Evolutionary conservation across 305 asterid species (phyloP).

Genomic region (Rubia peregrina): DNA sequence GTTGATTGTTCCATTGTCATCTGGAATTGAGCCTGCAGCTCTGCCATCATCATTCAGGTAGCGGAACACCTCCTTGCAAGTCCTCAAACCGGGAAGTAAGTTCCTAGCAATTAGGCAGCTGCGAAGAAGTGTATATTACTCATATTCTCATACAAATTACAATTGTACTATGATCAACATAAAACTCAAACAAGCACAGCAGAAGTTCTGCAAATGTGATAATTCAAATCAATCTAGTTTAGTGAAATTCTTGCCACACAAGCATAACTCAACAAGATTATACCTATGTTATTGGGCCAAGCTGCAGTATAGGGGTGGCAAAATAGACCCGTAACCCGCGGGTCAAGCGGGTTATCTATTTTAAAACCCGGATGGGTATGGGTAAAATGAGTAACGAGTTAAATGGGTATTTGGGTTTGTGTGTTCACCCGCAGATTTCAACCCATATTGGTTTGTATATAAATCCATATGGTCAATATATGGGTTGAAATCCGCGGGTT

Average conservation of each 20-base stretch:
- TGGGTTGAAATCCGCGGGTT: no score
- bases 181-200: not conserved
- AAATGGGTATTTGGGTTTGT: no score
- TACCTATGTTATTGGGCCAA: not conserved
- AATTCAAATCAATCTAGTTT: not conserved
- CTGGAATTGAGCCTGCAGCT: conserved; percentile 47
- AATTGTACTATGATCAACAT: not conserved
- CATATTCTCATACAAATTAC: not conserved
- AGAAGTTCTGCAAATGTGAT: not conserved
- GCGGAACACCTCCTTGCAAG: conserved; percentile 77
- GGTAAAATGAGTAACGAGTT: no score
- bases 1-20: conserved; percentile 50
- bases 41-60: conserved; percentile 71
- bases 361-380: no score
- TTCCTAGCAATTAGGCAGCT: conserved; percentile 96
- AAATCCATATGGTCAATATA: no score
- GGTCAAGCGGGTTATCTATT: no score
- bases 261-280: not conserved
- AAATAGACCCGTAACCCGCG: no score
- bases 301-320: conserved; percentile 1
- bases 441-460: no score
- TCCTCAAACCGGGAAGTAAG: conserved; percentile 88
- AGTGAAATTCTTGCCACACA: not conserved
- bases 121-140: conserved; percentile 28
- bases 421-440: no score